Evolutionary conservation across 768 basidiomycete genomes (phyloP).

Genomic region (Suillus ampliporus): DNA sequence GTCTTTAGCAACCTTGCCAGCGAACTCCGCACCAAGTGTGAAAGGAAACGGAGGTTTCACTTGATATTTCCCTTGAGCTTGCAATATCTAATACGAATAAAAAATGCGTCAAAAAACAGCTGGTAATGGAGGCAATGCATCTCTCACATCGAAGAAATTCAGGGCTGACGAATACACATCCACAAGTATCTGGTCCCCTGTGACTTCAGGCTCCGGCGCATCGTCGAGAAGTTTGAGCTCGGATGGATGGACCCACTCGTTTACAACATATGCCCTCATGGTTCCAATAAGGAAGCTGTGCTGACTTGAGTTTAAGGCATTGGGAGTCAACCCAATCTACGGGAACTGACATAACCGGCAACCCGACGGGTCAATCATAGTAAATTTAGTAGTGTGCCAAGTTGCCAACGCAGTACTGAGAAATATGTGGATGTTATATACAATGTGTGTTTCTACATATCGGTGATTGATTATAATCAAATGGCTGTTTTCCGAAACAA

Average conservation of each 20-base stretch:
- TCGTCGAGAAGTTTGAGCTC: conserved; percentile 58
- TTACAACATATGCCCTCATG: conserved; percentile 84
- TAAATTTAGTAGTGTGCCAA: too few relatives aligned
- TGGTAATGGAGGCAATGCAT: conserved; percentile 24
- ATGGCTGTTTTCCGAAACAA: conserved; percentile 8
- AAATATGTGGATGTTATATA: conserved; percentile 33
- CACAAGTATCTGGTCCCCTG: conserved; percentile 65
- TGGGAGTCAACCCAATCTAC: not conserved
- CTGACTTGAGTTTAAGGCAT: not conserved
- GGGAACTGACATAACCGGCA: conserved; percentile 1
- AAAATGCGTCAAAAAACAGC: conserved; percentile 12
- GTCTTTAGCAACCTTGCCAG: conserved; percentile 70
- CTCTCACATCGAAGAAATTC: conserved; percentile 75
- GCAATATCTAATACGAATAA: conserved; percentile 61
- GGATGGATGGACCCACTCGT: conserved; percentile 71
- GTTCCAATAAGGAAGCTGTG: conserved; percentile 8
- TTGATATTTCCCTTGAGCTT: conserved; percentile 91
- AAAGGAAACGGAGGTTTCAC: conserved; percentile 85
- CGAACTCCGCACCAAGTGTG: conserved; percentile 83
- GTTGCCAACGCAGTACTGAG: conserved; percentile 13
- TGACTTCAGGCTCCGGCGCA: conserved; percentile 58
- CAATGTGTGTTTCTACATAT: conserved; percentile 42
- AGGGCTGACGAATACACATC: conserved; percentile 78
- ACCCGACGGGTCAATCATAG: too few relatives aligned
- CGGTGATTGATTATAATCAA: conserved; percentile 20